A percentile compares a stretch with the other conserved stretches of the same genome.
phyloP scores from a whole-genome alignment of 2,329 filamentous ascomycete species.

The Aspergillus novofumigatus region DNA sequence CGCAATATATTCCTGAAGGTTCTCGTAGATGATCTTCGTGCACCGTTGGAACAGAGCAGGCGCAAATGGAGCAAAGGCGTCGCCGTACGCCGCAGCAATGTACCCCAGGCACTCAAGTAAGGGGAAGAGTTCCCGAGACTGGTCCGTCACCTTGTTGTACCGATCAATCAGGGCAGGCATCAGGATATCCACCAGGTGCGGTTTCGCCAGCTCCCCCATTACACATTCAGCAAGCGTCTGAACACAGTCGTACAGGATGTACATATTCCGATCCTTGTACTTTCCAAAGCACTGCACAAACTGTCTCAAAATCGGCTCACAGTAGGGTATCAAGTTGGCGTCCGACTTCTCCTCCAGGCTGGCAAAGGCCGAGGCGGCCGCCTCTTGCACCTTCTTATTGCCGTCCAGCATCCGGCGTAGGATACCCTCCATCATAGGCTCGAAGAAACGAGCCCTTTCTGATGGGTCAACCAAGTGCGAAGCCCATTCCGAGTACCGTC shows the following conservation, averaged over 20 bases:
- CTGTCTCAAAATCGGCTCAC: slow-evolving; percentile 82
- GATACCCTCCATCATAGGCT: slow-evolving; percentile 96
- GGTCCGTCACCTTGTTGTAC: slow-evolving; percentile 81
- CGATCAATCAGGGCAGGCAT: slow-evolving; percentile 90
- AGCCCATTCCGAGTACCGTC: slow-evolving; percentile 90
- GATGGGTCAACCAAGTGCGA: slow-evolving; percentile 64
- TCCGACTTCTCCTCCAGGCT: slow-evolving; percentile 93
- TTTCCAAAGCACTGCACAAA: slow-evolving; percentile 87
- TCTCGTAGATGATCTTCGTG: slow-evolving; percentile 85
- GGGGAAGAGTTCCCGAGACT: slow-evolving; percentile 90
- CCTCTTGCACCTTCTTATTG: slow-evolving; percentile 98
- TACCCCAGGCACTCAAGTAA: slow-evolving; percentile 95
- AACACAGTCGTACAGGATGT: slow-evolving; percentile 96
- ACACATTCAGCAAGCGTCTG: slow-evolving; percentile 94
- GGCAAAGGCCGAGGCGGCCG: slow-evolving; percentile 91
- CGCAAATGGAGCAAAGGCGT: slow-evolving; percentile 79
- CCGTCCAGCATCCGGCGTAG: slow-evolving; percentile 90
- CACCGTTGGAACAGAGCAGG: slow-evolving; percentile 82
- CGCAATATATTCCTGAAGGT: slow-evolving; percentile 74
- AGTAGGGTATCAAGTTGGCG: slow-evolving; percentile 75
- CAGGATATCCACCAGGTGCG: slow-evolving; percentile 74
- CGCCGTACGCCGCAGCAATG: slow-evolving; percentile 78
- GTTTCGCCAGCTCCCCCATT: slow-evolving; percentile 72
- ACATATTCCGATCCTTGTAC: slow-evolving; percentile 99
- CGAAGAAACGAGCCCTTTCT: slow-evolving; percentile 74